phyloP scores from a whole-genome alignment of 371 early-diverging fungal species.

The Lichtheimia ramosa region DNA sequence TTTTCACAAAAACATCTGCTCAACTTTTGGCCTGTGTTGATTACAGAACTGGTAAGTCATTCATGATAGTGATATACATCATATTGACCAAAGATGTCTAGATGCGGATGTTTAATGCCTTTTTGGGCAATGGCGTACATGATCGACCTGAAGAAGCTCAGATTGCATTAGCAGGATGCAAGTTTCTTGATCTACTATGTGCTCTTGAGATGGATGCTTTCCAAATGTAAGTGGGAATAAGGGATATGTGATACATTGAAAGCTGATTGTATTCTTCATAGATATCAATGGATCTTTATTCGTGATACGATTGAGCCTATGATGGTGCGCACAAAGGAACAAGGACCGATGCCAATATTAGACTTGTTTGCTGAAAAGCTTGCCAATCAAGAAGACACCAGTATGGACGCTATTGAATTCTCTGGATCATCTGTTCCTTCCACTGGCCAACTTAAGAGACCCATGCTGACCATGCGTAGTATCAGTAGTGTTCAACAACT shows the following conservation, averaged over 20 bases:
- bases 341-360: constrained; percentile 58
- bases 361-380: constrained; percentile 57
- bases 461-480: constrained; percentile 71
- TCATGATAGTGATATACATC: not conserved
- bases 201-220: constrained; percentile 80
- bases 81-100: constrained; percentile 1
- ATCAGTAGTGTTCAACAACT: constrained; percentile 71
- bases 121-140: constrained; percentile 46
- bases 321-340: constrained; percentile 35
- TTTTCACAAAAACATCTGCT: constrained; percentile 78
- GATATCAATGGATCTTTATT: constrained; percentile 93
- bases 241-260: not conserved
- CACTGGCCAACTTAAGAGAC: constrained; percentile 57
- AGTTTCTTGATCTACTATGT: constrained; percentile 84
- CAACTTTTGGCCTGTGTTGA: constrained; percentile 88
- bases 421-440: constrained; percentile 24
- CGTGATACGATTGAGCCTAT: constrained; percentile 76
- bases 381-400: not conserved
- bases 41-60: constrained; percentile 80
- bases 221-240: constrained; percentile 64
- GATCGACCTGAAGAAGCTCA: constrained; percentile 70
- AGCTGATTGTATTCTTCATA: constrained; percentile 15
- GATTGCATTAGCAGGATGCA: constrained; percentile 81
- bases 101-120: constrained; percentile 60
- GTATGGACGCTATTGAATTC: not conserved